These are phyloP conservation scores for Citrullus mucosospermus DNA, from an alignment of 306 rosid species.

Conservation along the genomic window DNA sequence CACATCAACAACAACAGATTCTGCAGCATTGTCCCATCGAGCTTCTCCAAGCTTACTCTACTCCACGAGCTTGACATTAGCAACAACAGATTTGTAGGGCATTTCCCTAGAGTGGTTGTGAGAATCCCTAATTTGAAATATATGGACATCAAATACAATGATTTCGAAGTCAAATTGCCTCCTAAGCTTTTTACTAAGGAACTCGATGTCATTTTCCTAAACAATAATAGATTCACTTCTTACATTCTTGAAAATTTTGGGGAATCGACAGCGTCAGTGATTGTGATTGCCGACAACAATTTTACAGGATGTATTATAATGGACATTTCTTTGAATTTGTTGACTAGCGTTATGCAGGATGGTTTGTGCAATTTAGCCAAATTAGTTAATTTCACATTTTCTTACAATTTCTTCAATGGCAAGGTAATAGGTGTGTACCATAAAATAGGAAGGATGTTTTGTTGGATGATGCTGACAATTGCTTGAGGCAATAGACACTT, in stretches of 20 bases:
- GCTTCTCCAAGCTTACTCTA: constrained; percentile 29
- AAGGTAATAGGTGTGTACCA: constrained; percentile 43
- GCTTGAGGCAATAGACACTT: constrained; percentile 22
- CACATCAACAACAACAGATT: constrained; percentile 70
- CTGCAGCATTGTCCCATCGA: constrained; percentile 55
- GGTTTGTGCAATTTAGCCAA: constrained; percentile 35
- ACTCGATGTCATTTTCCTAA: constrained; percentile 29
- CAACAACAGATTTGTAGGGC: constrained; percentile 74
- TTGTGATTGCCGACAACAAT: constrained; percentile 44
- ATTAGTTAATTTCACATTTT: constrained; percentile 44
- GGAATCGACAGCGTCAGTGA: constrained; percentile 39
- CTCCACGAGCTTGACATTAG: constrained; percentile 55
- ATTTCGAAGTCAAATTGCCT: constrained; percentile 64
- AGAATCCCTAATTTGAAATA: constrained; percentile 22
- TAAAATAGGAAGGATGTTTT: constrained; percentile 1
- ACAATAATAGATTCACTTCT: constrained; percentile 25
- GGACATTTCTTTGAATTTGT: constrained; percentile 29
- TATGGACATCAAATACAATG: constrained; percentile 54
- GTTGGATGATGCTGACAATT: constrained; percentile 33
- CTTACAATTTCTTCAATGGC: constrained; percentile 48
- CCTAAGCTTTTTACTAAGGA: constrained; percentile 26
- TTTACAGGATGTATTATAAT: constrained; percentile 53
- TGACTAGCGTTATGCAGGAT: constrained; percentile 47
- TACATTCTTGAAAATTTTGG: constrained; percentile 32
- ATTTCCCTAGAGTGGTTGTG: constrained; percentile 37